Evolutionary conservation across 257 asterid genomes (phyloP).

Genomic region (Rubia yunnanensis): DNA sequence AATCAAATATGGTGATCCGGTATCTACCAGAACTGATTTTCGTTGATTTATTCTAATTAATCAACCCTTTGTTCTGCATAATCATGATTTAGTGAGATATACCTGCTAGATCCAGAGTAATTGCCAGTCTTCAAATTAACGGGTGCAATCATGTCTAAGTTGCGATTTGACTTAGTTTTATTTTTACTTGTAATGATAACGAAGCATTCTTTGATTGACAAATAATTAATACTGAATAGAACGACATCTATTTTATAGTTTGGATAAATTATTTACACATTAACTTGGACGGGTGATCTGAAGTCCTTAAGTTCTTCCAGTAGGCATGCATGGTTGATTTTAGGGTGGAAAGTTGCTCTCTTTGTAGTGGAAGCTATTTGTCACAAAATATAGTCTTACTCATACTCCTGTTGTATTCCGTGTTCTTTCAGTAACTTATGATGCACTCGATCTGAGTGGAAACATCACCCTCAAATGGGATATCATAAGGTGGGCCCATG

Average conservation of each 20-base stretch:
- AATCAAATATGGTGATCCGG: neutral
- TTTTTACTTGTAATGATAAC: neutral
- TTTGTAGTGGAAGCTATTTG: conserved; percentile 5
- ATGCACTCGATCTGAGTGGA: conserved; percentile 81
- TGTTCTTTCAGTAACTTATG: conserved; percentile 59
- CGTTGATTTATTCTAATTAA: neutral
- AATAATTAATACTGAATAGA: too few relatives aligned
- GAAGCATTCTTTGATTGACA: neutral
- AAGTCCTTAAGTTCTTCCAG: neutral
- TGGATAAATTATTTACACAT: neutral
- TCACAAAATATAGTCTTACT: neutral
- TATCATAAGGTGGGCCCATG: conserved; percentile 65
- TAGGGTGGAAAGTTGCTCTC: neutral
- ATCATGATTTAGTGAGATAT: neutral
- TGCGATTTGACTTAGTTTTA: neutral
- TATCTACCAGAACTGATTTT: neutral
- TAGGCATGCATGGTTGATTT: neutral
- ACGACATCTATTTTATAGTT: too few relatives aligned
- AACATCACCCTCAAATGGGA: conserved; percentile 83
- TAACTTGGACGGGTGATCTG: neutral
- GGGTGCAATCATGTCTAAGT: neutral
- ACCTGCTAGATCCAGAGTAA: neutral
- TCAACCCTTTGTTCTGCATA: too few relatives aligned
- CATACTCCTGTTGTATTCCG: neutral
- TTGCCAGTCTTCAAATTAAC: neutral